Evolutionary conservation across 345 rosid genomes (phyloP).

Genomic region (Bruguiera sexangula): DNA sequence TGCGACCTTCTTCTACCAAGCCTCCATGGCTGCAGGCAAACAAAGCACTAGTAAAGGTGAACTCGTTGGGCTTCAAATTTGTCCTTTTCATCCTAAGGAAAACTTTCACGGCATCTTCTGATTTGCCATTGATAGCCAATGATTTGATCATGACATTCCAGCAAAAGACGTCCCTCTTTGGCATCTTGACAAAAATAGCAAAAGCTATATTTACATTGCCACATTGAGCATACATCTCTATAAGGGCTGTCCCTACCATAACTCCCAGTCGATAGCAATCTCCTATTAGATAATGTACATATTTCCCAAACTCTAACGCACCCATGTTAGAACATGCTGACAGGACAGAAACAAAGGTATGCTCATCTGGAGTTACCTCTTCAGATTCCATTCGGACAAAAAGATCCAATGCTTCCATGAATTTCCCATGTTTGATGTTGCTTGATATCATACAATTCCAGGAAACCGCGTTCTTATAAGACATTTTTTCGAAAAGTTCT

Average conservation of each 20-base stretch:
- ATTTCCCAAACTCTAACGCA: constrained; percentile 30
- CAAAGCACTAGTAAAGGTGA: constrained; percentile 37
- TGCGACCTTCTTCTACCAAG: constrained; percentile 24
- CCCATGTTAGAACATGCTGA: constrained; percentile 44
- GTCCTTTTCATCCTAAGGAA: constrained; percentile 28
- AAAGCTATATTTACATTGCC: constrained; percentile 28
- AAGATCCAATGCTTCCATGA: constrained; percentile 28
- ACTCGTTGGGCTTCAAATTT: constrained; percentile 26
- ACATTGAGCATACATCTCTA: constrained; percentile 36
- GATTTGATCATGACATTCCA: constrained; percentile 35
- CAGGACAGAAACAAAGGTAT: constrained; percentile 31
- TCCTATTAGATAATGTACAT: constrained; percentile 14
- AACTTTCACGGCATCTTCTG: constrained; percentile 26
- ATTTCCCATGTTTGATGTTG: constrained; percentile 17
- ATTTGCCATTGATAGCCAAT: constrained; percentile 34
- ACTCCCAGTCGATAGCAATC: constrained; percentile 5
- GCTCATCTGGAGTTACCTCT: constrained; percentile 28
- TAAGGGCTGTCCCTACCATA: constrained; percentile 26
- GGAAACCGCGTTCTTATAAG: constrained; percentile 33
- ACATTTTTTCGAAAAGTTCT: constrained; percentile 24
- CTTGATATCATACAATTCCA: constrained; percentile 39
- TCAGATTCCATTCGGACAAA: constrained; percentile 27
- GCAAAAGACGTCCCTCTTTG: constrained; percentile 26
- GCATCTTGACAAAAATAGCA: constrained; percentile 24
- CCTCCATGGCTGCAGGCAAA: constrained; percentile 48